phyloP scores from a whole-genome alignment of 1,284 basidiomycete genomes.

The Rhodotorula sp. region DNA sequence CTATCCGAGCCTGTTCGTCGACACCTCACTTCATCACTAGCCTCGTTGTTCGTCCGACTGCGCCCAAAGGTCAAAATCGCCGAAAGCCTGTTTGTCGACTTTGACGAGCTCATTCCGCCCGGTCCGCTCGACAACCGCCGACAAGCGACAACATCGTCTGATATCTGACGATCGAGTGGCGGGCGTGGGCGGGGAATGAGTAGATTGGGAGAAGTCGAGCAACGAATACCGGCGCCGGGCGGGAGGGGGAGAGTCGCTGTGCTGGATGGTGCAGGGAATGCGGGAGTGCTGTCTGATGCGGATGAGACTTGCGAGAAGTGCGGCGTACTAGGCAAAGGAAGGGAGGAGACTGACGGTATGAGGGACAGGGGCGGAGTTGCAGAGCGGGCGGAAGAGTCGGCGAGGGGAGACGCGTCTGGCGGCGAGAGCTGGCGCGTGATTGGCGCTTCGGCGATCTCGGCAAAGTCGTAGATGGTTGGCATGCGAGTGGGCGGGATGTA shows the following conservation, averaged over 20 bases:
- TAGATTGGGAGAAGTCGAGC: neutral
- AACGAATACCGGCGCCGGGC: neutral
- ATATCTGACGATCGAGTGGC: neutral
- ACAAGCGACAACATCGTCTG: neutral
- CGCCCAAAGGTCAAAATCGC: constrained; percentile 18
- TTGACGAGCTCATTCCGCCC: constrained; percentile 2
- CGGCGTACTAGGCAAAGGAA: no score
- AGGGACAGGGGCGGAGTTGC: neutral
- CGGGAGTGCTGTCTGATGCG: no score
- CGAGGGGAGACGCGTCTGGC: neutral
- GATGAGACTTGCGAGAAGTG: no score
- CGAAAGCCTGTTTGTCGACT: constrained; percentile 25
- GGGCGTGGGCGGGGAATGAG: neutral
- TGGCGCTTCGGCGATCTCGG: neutral
- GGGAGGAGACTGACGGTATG: neutral
- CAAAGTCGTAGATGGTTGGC: neutral
- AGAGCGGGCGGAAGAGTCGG: neutral
- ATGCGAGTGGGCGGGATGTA: neutral
- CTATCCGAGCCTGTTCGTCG: constrained; percentile 5
- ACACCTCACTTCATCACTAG: neutral
- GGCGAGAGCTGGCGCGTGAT: neutral
- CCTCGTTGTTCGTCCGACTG: constrained; percentile 13
- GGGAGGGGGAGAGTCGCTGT: constrained; percentile 3
- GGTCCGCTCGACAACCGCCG: constrained; percentile 6
- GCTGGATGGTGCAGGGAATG: neutral